phyloP scores from a whole-genome alignment of 169 alveolate species.

The Plasmodium inui region DNA sequence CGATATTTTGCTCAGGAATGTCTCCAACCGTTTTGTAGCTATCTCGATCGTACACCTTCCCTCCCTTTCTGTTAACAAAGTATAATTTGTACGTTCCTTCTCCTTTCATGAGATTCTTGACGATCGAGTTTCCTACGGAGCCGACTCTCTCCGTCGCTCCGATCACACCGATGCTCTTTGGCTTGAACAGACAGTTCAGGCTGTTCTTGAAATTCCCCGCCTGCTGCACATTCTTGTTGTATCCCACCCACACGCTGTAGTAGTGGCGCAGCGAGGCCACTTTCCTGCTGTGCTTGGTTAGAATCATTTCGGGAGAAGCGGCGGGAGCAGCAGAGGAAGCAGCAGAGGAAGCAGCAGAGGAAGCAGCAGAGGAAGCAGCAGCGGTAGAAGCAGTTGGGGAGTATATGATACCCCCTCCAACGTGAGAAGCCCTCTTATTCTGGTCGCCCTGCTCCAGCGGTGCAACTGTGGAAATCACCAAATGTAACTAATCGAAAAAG shows the following conservation, averaged over 20 bases:
- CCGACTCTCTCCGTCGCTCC: conserved; percentile 84
- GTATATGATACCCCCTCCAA: neutral
- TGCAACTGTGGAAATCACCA: neutral
- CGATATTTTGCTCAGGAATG: conserved; percentile 67
- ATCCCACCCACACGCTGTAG: conserved; percentile 58
- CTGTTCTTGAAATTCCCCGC: conserved; percentile 29
- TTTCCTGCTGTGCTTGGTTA: neutral
- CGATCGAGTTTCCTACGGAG: conserved; percentile 81
- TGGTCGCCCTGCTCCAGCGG: too few species aligned
- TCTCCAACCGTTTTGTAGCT: conserved; percentile 69
- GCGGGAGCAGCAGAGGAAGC: neutral
- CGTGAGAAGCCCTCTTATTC: too few species aligned
- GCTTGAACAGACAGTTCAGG: conserved; percentile 59
- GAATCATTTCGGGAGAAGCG: neutral
- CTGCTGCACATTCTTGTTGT: conserved; percentile 48
- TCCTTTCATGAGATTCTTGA: conserved; percentile 73
- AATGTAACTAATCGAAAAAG: neutral
- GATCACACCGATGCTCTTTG: conserved; percentile 79
- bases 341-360: neutral
- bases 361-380: too few species aligned
- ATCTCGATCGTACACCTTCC: conserved; percentile 64
- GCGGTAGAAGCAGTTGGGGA: too few species aligned
- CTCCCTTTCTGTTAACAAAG: conserved; percentile 78
- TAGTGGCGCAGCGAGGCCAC: conserved; percentile 17
- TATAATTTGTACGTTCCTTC: conserved; percentile 75